phyloP scores from a whole-genome alignment of 208 protist genomes.

The Tritrichomonas musculus region DNA sequence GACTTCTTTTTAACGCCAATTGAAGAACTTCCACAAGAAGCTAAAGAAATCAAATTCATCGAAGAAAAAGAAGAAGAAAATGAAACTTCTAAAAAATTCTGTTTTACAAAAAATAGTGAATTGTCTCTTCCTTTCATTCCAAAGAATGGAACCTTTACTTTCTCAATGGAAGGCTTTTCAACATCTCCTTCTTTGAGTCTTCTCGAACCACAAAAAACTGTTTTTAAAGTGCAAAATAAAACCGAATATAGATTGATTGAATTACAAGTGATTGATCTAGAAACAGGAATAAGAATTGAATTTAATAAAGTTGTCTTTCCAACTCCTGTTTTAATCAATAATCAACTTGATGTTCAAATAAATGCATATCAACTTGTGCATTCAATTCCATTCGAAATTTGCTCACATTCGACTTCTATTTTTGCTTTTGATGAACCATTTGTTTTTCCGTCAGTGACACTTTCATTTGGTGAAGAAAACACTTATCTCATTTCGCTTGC shows the following conservation, averaged over 20 bases:
- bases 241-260: background rate
- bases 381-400: background rate
- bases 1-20: too few relatives aligned
- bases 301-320: background rate
- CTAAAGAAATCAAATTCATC: too few relatives aligned
- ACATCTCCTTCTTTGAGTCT: background rate
- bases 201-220: background rate
- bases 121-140: background rate
- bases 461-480: background rate
- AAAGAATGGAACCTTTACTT: background rate
- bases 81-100: too few relatives aligned
- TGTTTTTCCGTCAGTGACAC: background rate
- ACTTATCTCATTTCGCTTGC: background rate
- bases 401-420: background rate
- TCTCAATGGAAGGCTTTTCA: background rate
- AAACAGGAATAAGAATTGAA: background rate
- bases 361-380: background rate
- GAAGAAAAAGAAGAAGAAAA: too few relatives aligned
- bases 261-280: background rate
- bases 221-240: background rate
- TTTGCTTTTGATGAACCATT: slow-evolving; percentile 31
- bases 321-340: background rate
- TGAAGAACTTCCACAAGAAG: too few relatives aligned
- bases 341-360: background rate
- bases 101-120: too few relatives aligned